Evolutionary conservation across 192 early-diverging fungal genomes (phyloP).

Genomic region (Geosiphon pyriformis): DNA sequence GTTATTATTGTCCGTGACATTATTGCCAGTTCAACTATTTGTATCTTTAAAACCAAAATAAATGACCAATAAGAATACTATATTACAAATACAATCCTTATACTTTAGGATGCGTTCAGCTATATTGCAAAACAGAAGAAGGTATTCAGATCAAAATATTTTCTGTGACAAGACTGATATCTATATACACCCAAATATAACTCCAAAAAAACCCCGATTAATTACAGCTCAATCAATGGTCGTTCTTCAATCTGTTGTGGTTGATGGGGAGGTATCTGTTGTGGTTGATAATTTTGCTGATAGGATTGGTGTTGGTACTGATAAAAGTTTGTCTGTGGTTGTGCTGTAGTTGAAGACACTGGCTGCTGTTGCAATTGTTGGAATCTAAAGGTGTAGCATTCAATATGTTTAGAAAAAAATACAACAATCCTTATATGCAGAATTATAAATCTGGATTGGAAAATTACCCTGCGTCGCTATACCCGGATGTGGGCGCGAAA

Average conservation of each 20-base stretch:
- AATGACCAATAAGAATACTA: too few species aligned
- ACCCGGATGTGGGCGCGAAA: not conserved
- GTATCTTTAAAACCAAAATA: too few species aligned
- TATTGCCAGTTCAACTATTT: too few species aligned
- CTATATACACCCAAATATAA: not conserved
- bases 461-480: not conserved
- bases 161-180: too few species aligned
- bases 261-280: not conserved
- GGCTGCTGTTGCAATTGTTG: not conserved
- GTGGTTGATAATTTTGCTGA: conserved; percentile 10
- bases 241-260: conserved; percentile 14
- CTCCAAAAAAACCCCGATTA: not conserved
- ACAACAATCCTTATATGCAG: not conserved
- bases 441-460: not conserved
- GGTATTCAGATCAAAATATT: too few species aligned
- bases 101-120: too few species aligned
- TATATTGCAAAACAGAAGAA: too few species aligned
- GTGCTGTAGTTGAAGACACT: not conserved
- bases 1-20: too few species aligned
- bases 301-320: not conserved
- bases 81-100: too few species aligned
- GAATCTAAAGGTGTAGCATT: not conserved
- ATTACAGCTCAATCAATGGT: conserved; percentile 18
- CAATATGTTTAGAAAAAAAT: not conserved
- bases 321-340: not conserved